Evolutionary conservation across 768 basidiomycete species (phyloP), one percentile per base, ranked within the genome.

Genomic region (Phanerochaete sordida): DNA sequence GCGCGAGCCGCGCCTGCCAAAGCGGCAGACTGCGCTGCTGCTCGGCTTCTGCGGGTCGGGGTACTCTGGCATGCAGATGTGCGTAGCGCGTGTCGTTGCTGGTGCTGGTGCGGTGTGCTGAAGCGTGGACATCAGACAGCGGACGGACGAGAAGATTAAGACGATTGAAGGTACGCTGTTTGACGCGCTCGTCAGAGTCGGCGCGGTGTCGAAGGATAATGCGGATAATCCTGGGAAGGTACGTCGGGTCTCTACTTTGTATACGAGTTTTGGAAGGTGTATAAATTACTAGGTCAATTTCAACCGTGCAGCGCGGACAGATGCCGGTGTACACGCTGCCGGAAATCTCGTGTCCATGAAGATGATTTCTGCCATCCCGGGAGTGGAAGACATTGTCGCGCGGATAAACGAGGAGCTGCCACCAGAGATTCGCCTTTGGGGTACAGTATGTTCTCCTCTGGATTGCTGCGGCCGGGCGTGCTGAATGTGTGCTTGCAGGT

Each of bases 1-100:
- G 12, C 86, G 85, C 68, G 77, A 77, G 2, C 79, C 78, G 24
- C 81, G 90, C 33, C 74, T 88, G 26, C 93, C 95, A 15, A 97
- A 97, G 75, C 82, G 88, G 67, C 87, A 87, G 76, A 88, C 87
- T 43, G 95, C 92, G 0, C 72, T 98, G 49, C 75, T 97, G 54
- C 77, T 98, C 27, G 95, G 95, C 2, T 98, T 94, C 67, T 93
- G 92, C 73, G 96, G 96, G 6, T 87, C 91, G 0, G 93, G 91
- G 1, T 97, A 87, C 71, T 88, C 83, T 67, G 96, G 96, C 24
- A 98, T 97, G 92, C 96, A 98, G 76, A 90, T 95, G 96, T 97
- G 69, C 69, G 93, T 81, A 39, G 44, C 15, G n/a, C 23, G 23
- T 3, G 21, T 8, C 35, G 1, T 26, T 5, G 11, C 12, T 13